These are phyloP conservation scores for Pelagophyceae sp. DNA, from an alignment of 352 stramenopile species.

Conservation along the genomic window DNA sequence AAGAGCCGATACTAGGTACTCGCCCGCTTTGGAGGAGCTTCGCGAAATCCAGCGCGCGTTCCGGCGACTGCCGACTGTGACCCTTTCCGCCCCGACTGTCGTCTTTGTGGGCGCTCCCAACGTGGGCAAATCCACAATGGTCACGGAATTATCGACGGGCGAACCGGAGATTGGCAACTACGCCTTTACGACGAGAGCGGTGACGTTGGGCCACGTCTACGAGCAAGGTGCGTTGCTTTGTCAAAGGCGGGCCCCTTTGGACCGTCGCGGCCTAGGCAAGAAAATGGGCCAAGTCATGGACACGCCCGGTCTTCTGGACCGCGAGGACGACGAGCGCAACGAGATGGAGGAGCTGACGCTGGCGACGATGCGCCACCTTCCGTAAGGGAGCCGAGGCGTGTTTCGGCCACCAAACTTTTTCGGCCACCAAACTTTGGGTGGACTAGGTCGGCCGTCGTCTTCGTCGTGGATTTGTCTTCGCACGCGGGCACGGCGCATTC, in stretches of 20 bases:
- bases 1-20: neutral
- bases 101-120: constrained; percentile 70
- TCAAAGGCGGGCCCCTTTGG: too few species aligned
- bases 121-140: constrained; percentile 71
- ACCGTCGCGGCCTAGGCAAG: constrained; percentile 40
- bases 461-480: constrained; percentile 70
- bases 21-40: constrained; percentile 31
- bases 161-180: constrained; percentile 75
- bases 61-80: constrained; percentile 46
- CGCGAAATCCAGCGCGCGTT: constrained; percentile 37
- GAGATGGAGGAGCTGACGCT: constrained; percentile 74
- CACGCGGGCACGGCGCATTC: constrained; percentile 58
- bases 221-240: too few species aligned
- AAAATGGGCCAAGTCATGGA: constrained; percentile 70
- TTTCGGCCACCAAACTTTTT: constrained; percentile 58
- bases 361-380: constrained; percentile 37
- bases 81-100: constrained; percentile 58
- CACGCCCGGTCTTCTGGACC: constrained; percentile 57
- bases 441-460: constrained; percentile 74
- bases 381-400: too few species aligned
- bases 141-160: constrained; percentile 56
- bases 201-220: constrained; percentile 59
- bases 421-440: too few species aligned
- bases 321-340: constrained; percentile 52
- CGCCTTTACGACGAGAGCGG: constrained; percentile 69